Base-by-base conservation (phyloP, 176 grass and related monocot genomes). In the Poa pratensis region DNA sequence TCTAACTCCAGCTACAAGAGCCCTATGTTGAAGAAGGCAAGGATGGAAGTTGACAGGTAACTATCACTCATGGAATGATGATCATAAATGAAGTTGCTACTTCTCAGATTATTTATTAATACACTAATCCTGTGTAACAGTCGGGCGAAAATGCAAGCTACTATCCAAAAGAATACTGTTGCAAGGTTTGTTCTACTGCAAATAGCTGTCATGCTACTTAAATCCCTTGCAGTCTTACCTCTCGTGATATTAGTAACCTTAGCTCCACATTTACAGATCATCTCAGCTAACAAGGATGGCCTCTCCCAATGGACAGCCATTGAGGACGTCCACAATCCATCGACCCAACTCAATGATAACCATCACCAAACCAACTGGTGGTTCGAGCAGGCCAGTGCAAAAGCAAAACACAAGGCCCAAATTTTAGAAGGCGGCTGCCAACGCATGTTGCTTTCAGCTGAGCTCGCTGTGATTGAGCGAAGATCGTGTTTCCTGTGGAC, bases 11-110 rank as follows among this genome's bases (percentile, higher is more conserved):
- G 22, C 71, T 92, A 89, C 77, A 87, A 87, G 58, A 89, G 77
- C 73, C 78, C 80, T 85, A 83, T 89, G 9, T 22, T 87, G 45
- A 86, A 82, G 67, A 89, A 90, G 75, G 86, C 88, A 35, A 85
- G 84, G 83, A 86, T 80, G 26, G 88, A 90, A 68, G 76, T 75
- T 91, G 34, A 88, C 68, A 86, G 82, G 92, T 88, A 80, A 71
- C 51, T 79, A 63, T 64, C 19, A 61, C 63, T 76, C n/a, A 40
- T 63, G 52, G 11, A 70, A 72, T 55, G 55, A 80, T 42, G 28
- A 14, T 80, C 7, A 1, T 72, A 43, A 74, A 80, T 57, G 74
- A 80, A 76, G 30, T 72, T 37, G 16, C 34, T 84, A 5, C 20
- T 54, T 80, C 55, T 80, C 51, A 88, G 66, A 53, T 8, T 69